These are phyloP conservation scores for Sugiyamaella marilandica DNA, from an alignment of 805 yeast species.

Conservation along the genomic window DNA sequence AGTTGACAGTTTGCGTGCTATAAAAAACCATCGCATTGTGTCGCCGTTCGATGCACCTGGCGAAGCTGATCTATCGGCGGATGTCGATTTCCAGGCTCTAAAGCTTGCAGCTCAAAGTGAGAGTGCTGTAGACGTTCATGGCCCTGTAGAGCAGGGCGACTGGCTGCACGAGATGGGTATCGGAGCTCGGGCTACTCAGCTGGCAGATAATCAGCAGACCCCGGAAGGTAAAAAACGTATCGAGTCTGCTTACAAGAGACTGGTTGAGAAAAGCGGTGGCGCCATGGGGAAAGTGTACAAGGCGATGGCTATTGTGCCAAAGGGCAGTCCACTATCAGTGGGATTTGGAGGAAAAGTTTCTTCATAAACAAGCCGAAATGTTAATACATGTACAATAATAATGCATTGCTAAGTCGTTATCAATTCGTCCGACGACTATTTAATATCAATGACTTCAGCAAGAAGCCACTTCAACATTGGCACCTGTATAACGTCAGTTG, in stretches of 20 bases:
- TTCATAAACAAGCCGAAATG: neutral
- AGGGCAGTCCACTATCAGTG: slow-evolving; percentile 39
- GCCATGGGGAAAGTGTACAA: slow-evolving; percentile 78
- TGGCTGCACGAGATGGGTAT: slow-evolving; percentile 75
- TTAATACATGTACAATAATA: neutral
- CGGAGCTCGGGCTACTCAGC: slow-evolving; percentile 51
- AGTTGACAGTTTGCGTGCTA: slow-evolving; percentile 68
- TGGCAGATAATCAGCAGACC: slow-evolving; percentile 41
- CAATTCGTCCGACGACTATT: neutral
- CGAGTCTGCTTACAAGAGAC: slow-evolving; percentile 52
- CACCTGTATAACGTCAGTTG: no score
- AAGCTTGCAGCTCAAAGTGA: slow-evolving; percentile 33
- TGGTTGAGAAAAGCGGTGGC: slow-evolving; percentile 54
- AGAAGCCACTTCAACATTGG: no score
- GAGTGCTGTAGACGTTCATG: slow-evolving; percentile 36
- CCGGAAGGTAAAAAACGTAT: slow-evolving; percentile 50
- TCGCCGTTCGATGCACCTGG: slow-evolving; percentile 76
- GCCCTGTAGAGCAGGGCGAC: slow-evolving; percentile 72
- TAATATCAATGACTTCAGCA: neutral
- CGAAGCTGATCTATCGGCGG: slow-evolving; percentile 73
- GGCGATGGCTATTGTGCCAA: slow-evolving; percentile 58
- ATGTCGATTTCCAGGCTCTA: slow-evolving; percentile 72
- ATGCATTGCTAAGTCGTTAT: neutral
- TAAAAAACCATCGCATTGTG: slow-evolving; percentile 64
- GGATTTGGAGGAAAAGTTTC: slow-evolving; percentile 47